Evolutionary conservation across 2,329 filamentous ascomycete species (phyloP).

Genomic region (Teratosphaeria viscida): DNA sequence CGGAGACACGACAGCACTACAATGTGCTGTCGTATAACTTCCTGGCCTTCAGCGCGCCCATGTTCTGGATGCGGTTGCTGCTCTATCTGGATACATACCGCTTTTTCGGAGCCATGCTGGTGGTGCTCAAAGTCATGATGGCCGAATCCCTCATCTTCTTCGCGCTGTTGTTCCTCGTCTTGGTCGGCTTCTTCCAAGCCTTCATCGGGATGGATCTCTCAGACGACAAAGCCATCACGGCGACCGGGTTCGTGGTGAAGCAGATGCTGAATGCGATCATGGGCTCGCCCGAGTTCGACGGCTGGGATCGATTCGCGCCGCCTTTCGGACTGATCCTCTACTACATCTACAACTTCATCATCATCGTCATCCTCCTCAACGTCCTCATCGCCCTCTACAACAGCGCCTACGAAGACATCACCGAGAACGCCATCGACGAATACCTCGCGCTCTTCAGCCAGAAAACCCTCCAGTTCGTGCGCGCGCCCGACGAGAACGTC

Average conservation of each 20-base stretch:
- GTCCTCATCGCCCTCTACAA: conserved; percentile 97
- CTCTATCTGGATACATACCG: conserved; percentile 87
- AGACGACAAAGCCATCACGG: conserved; percentile 55
- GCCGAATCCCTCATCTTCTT: conserved; percentile 84
- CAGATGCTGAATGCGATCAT: conserved; percentile 85
- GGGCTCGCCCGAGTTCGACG: conserved; percentile 57
- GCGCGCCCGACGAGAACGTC: conserved; percentile 94
- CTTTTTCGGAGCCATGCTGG: conserved; percentile 97
- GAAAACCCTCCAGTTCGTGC: conserved; percentile 93
- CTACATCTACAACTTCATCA: conserved; percentile 94
- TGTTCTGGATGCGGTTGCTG: conserved; percentile 92
- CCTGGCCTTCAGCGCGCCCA: conserved; percentile 80
- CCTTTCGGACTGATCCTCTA: conserved; percentile 93
- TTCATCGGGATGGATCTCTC: conserved; percentile 86
- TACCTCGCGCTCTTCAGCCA: conserved; percentile 87
- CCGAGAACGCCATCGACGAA: conserved; percentile 85
- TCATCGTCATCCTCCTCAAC: conserved; percentile 91
- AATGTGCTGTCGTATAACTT: conserved; percentile 89
- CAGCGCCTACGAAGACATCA: conserved; percentile 89
- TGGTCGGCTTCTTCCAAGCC: conserved; percentile 80
- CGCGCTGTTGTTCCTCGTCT: conserved; percentile 71
- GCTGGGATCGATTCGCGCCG: conserved; percentile 81
- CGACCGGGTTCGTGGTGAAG: conserved; percentile 64
- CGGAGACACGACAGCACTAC: conserved; percentile 43
- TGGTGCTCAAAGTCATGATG: conserved; percentile 71